Evolutionary conservation across 331 rosid species (phyloP).

Genomic region (Pyracantha coccinea): DNA sequence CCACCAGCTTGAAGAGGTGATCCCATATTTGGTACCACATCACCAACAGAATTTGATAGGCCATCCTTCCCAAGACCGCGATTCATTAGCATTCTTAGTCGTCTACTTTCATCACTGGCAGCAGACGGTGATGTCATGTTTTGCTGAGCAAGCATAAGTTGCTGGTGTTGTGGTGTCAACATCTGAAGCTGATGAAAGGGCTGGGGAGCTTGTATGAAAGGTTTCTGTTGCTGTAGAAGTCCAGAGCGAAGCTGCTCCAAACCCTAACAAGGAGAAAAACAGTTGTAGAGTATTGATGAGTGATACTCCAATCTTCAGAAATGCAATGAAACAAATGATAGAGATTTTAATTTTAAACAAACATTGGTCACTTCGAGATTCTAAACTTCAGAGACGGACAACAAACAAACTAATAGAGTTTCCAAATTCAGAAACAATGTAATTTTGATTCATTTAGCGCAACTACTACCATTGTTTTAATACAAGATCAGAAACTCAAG

Average conservation of each 20-base stretch:
- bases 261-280: constrained; percentile 45
- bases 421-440: neutral
- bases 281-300: neutral
- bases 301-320: neutral
- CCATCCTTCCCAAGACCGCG: constrained; percentile 60
- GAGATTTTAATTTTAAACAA: neutral
- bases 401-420: neutral
- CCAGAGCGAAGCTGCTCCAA: constrained; percentile 91
- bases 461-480: neutral
- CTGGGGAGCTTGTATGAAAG: constrained; percentile 82
- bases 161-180: constrained; percentile 95
- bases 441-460: neutral
- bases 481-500: neutral
- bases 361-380: neutral
- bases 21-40: constrained; percentile 71
- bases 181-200: constrained; percentile 93
- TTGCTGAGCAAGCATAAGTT: constrained; percentile 91
- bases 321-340: neutral
- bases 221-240: constrained; percentile 83
- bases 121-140: constrained; percentile 77
- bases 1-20: constrained; percentile 81
- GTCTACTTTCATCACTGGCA: constrained; percentile 63
- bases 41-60: constrained; percentile 73
- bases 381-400: neutral
- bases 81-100: constrained; percentile 78